Base-by-base conservation (phyloP, 2,329 filamentous ascomycete genomes). In the Apiospora arundinis region DNA sequence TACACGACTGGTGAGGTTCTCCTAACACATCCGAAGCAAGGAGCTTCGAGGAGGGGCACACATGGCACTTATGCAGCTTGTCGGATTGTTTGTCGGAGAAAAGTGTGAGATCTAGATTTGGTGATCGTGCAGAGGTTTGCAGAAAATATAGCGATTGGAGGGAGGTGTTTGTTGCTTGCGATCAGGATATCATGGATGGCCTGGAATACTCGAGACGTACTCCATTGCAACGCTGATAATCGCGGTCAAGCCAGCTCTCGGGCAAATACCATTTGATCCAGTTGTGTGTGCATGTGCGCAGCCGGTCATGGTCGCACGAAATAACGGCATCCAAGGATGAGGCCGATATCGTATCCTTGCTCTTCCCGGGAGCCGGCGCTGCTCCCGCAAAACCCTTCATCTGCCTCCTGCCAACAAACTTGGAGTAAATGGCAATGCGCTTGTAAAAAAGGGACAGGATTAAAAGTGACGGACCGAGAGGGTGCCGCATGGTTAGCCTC, bases 21-120 rank as follows among this genome's bases (percentile, higher is more conserved):
- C 21, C 56, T 63, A 63, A 40, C 28, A n/a, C 18, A n/a, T 37
- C 32, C 56, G 56, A 40, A 37, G 56, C 56, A 63, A 63, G 56
- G 56, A 32, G 56, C 28, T 63, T 40, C 32, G 56, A n/a, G 11
- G 56, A 63, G 28, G 56, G 56, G 28, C 56, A 40, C 9, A 63
- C 56, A 40, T 40, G 21, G 18, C 56, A 63, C 28, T 40, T 63
- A 40, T 63, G 56, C 56, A 63, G 56, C 56, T 63, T 32, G 56
- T 63, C 56, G 56, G 56, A n/a, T 63, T 63, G 56, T 40, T 63
- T 63, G 56, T 63, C 56, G 56, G 56, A 40, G 56, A 63, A 40
- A 40, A 63, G 32, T 5, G 11, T 32, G 18, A 40, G 56, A 63
- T 63, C 56, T 63, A 63, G 56, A 63, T 63, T 63, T 40, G 32